Base-by-base conservation (phyloP, 768 basidiomycete genomes). In the Pisolithus marmoratus region DNA sequence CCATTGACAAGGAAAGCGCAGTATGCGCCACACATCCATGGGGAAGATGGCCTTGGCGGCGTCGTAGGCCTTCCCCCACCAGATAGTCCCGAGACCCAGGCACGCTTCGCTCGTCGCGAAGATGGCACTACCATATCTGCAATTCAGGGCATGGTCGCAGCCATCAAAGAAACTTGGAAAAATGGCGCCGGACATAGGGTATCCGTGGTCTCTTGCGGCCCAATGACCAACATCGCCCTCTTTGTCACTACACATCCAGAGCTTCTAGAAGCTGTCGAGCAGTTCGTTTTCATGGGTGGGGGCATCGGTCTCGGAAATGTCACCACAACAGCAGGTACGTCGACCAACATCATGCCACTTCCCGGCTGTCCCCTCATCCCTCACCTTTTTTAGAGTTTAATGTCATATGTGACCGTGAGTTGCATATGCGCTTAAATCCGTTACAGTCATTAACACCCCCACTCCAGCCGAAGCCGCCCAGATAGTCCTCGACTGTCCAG, bases 271-370 rank as follows among this genome's bases (percentile, higher is more conserved):
- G 76, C 69, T 11, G 66, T 83, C 6, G 73, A 75, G 38, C 69
- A 78, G 49, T 70, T 82, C 40, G 76, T 81, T 14, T 76, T 91
- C 60, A 94, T 95, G 92, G 92, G 92, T 11, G 92, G 92, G n/a
- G 90, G 83, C 2, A 83, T 90, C 26, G 91, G 91, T 8, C 62
- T 89, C 22, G 91, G 92, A 0, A 94, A 94, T 61, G 74, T 85
- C 29, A 84, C 87, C 8, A 73, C 90, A 14, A 84, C 82, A 11
- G 90, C 89, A 60, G 82, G 83, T 82, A 51, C 42, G 69, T 54
- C 12, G 4, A 23, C 15, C 20, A 4, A 41, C 41, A 20, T 19
- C 11, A 17, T 29, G 14, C 31, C n/a, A 48, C 34, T 27, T 22
- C 31, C 38, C 49, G 22, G 38, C 46, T 20, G 19, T 7, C 37